phyloP scores from a whole-genome alignment of 352 stramenopile species.

The Globisporangium nodosum region DNA sequence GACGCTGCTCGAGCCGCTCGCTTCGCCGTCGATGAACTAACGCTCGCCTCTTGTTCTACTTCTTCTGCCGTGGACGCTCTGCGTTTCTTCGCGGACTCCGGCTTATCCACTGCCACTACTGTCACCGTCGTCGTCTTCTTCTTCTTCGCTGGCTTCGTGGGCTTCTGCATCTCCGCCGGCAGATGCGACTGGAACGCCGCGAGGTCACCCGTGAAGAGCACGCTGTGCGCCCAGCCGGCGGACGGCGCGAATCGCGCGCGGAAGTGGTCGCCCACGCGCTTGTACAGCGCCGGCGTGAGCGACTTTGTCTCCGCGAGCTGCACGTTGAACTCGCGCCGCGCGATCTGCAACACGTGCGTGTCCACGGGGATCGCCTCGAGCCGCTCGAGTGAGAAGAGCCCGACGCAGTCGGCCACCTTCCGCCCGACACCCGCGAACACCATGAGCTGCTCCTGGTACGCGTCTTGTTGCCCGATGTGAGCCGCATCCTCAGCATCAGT shows the following conservation, averaged over 20 bases:
- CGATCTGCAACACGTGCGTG: slow-evolving; percentile 96
- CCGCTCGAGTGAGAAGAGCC: slow-evolving; percentile 94
- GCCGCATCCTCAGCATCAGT: no score
- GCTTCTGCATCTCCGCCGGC: slow-evolving; percentile 11
- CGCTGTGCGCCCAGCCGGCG: slow-evolving; percentile 91
- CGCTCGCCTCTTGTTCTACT: no score
- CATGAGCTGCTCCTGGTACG: slow-evolving; percentile 54
- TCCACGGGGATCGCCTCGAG: slow-evolving; percentile 94
- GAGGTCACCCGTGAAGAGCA: slow-evolving; percentile 52
- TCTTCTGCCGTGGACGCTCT: no score
- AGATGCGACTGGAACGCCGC: slow-evolving; percentile 29
- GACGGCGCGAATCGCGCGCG: slow-evolving; percentile 81
- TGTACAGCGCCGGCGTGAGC: slow-evolving; percentile 83
- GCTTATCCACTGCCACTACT: no score
- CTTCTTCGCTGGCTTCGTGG: slow-evolving; percentile 5
- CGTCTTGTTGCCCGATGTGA: neutral
- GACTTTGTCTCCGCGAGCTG: slow-evolving; percentile 50
- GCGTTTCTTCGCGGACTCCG: no score
- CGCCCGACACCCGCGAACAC: slow-evolving; percentile 82
- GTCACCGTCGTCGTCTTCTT: neutral
- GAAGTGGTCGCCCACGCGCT: slow-evolving; percentile 91
- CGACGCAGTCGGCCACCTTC: slow-evolving; percentile 98
- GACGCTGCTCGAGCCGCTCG: no score
- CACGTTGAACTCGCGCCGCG: slow-evolving; percentile 75
- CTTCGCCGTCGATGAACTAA: no score